Percentiles rank a stretch among this genome's conserved stretches.
Evolutionary conservation across 2,329 filamentous ascomycete species (phyloP).

Genomic region (Diplodia intermedia): DNA sequence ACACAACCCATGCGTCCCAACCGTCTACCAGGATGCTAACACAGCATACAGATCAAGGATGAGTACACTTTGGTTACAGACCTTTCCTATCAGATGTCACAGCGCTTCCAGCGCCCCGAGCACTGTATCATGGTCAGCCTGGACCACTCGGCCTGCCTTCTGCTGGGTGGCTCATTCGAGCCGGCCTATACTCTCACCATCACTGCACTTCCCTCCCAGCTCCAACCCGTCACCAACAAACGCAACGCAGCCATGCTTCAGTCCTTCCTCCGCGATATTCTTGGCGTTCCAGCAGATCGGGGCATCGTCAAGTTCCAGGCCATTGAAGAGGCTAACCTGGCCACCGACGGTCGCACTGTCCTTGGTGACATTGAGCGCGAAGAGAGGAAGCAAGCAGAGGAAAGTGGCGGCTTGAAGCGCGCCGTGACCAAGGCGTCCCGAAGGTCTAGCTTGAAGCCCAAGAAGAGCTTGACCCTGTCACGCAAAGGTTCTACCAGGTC

Average conservation of each 20-base stretch:
- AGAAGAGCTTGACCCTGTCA: slow-evolving; percentile 48
- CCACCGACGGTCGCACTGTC: slow-evolving; percentile 73
- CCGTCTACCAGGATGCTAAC: slow-evolving; percentile 34
- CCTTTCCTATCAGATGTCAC: slow-evolving; percentile 74
- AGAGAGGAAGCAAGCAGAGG: slow-evolving; percentile 54
- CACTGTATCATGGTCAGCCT: slow-evolving; percentile 77
- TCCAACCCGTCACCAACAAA: slow-evolving; percentile 78
- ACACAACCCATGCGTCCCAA: not conserved
- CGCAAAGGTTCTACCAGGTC: slow-evolving; percentile 43
- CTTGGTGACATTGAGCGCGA: slow-evolving; percentile 70
- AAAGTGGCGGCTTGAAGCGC: slow-evolving; percentile 52
- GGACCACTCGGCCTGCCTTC: slow-evolving; percentile 76
- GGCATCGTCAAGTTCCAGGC: slow-evolving; percentile 77
- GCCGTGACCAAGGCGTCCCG: slow-evolving; percentile 49
- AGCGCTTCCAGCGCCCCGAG: slow-evolving; percentile 76
- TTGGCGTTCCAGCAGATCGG: slow-evolving; percentile 70
- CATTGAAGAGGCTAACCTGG: slow-evolving; percentile 74
- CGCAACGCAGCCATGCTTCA: slow-evolving; percentile 81
- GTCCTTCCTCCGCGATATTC: slow-evolving; percentile 72
- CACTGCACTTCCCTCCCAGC: slow-evolving; percentile 70
- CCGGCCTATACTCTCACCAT: slow-evolving; percentile 81
- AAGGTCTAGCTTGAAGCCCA: slow-evolving; percentile 43
- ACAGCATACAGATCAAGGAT: slow-evolving; percentile 68
- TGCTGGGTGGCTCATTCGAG: slow-evolving; percentile 77
- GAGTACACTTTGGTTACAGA: slow-evolving; percentile 77